These are phyloP conservation scores for Apostasia shenzhenica DNA, from an alignment of 106 monocot species.

Conservation along the genomic window DNA sequence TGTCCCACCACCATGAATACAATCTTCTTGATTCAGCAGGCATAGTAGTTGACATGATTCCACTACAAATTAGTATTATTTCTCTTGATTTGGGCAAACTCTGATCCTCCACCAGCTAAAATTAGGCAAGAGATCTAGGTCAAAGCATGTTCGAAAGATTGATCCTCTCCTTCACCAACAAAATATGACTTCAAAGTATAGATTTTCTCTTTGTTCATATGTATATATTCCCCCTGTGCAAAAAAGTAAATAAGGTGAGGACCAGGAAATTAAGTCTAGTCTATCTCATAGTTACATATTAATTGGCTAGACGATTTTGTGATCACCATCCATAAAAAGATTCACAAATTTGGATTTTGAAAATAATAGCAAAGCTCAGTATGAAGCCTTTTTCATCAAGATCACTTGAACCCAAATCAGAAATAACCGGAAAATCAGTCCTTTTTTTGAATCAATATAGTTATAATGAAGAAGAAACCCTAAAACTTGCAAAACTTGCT, in stretches of 20 bases:
- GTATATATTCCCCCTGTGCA: not conserved
- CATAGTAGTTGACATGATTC: slow-evolving; percentile 36
- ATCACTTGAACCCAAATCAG: not conserved
- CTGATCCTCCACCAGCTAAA: not conserved
- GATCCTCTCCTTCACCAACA: not conserved
- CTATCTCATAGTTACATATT: no score
- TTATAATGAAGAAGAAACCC: not conserved
- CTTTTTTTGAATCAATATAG: not conserved
- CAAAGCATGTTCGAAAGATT: not conserved
- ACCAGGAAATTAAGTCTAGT: not conserved
- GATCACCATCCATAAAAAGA: not conserved
- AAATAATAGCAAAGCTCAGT: not conserved
- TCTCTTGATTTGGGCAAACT: no score
- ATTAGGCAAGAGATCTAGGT: slow-evolving; percentile 1
- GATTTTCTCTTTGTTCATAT: not conserved
- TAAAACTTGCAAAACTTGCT: not conserved
- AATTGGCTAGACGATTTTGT: not conserved
- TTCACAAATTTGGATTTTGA: not conserved
- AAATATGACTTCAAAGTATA: not conserved
- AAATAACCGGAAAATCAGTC: not conserved
- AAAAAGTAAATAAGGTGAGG: not conserved
- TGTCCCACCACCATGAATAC: slow-evolving; percentile 83
- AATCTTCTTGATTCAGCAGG: slow-evolving; percentile 34
- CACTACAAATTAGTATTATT: not conserved
- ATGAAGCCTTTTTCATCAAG: no score